phyloP scores from a whole-genome alignment of 257 asterid genomes.

The Lantana camara region DNA sequence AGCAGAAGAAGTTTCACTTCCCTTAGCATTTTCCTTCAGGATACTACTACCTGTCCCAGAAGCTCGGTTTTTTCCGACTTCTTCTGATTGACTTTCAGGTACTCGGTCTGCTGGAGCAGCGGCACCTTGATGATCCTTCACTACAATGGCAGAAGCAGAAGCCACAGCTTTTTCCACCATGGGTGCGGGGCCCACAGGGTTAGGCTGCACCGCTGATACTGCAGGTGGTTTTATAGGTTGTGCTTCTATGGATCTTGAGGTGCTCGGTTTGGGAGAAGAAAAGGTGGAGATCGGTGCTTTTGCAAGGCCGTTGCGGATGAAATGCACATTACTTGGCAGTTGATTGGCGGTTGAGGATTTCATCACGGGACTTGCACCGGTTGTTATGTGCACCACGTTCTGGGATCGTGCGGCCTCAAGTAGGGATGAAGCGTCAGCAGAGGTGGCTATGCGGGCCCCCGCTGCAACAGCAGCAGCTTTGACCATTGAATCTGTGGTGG shows the following conservation, averaged over 20 bases:
- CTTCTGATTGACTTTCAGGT: slow-evolving; percentile 31
- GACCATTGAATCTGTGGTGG: slow-evolving; percentile 53
- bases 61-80: slow-evolving; percentile 35
- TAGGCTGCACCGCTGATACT: slow-evolving; percentile 30
- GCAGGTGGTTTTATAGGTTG: slow-evolving; percentile 46
- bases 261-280: slow-evolving; percentile 40
- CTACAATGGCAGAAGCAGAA: slow-evolving; percentile 28
- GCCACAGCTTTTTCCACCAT: slow-evolving; percentile 25
- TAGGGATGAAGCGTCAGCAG: slow-evolving; percentile 63
- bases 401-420: slow-evolving; percentile 56
- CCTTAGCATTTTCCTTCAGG: slow-evolving; percentile 32
- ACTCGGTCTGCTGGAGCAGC: slow-evolving; percentile 30
- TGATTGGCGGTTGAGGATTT: slow-evolving; percentile 49
- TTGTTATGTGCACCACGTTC: slow-evolving; percentile 52
- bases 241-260: slow-evolving; percentile 40
- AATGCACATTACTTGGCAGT: slow-evolving; percentile 84
- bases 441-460: slow-evolving; percentile 75
- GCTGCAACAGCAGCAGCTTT: slow-evolving; percentile 90
- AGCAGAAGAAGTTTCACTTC: slow-evolving; percentile 25
- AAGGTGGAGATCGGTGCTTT: slow-evolving; percentile 50
- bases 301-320: slow-evolving; percentile 61
- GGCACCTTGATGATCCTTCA: slow-evolving; percentile 29
- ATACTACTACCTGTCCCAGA: slow-evolving; percentile 33
- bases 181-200: slow-evolving; percentile 28
- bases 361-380: slow-evolving; percentile 45